Evolutionary conservation across 371 early-diverging fungal genomes (phyloP).

Genomic region (Rhizopus sp.): DNA sequence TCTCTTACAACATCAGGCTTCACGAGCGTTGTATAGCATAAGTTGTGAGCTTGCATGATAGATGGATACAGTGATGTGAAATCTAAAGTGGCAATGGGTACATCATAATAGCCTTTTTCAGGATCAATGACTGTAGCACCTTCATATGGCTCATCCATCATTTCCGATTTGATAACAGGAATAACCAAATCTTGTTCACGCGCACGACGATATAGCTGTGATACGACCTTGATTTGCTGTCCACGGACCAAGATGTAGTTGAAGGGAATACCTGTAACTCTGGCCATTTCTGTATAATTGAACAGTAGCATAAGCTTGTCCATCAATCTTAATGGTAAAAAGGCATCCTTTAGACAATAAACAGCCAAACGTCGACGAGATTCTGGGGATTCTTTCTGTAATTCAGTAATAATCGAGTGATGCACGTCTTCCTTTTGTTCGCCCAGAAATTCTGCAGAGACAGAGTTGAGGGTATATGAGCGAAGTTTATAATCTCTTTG

Average conservation of each 20-base stretch:
- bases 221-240: conserved; percentile 98
- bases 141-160: conserved; percentile 90
- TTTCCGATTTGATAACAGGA: conserved; percentile 86
- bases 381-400: conserved; percentile 95
- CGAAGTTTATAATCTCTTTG: conserved; percentile 97
- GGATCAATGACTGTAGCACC: conserved; percentile 99
- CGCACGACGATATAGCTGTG: conserved; percentile 95
- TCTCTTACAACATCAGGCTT: conserved; percentile 59
- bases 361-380: conserved; percentile 97
- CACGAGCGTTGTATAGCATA: conserved; percentile 98
- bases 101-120: conserved; percentile 93
- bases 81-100: conserved; percentile 98
- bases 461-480: conserved; percentile 97
- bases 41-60: conserved; percentile 99
- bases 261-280: conserved; percentile 98
- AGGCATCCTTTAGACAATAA: conserved; percentile 99
- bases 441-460: conserved; percentile 96
- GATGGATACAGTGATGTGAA: conserved; percentile 99
- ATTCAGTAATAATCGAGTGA: conserved; percentile 96
- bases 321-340: conserved; percentile 95
- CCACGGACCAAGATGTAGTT: conserved; percentile 96
- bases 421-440: conserved; percentile 99
- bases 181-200: conserved; percentile 85
- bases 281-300: conserved; percentile 99
- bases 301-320: conserved; percentile 97